A percentile compares a stretch with the other conserved stretches of the same genome.
These are phyloP conservation scores for Prunella vulgaris DNA, from an alignment of 257 asterid genomes.

Conservation along the genomic window DNA sequence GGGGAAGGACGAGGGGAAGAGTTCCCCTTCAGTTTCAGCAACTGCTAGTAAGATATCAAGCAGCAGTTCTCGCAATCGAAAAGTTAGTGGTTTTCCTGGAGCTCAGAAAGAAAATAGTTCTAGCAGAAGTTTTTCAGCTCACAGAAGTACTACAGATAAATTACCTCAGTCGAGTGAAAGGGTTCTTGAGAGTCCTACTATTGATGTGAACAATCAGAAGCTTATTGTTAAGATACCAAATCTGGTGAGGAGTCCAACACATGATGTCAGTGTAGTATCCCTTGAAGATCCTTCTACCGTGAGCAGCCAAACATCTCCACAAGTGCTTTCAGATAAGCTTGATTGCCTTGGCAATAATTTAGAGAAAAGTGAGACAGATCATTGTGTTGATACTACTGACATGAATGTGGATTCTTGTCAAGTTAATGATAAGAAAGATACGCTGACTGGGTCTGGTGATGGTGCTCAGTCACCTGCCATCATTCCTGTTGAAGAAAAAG, in stretches of 20 bases:
- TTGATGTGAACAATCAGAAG: conserved; percentile 55
- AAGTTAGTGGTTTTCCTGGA: conserved; percentile 40
- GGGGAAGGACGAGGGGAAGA: conserved; percentile 61
- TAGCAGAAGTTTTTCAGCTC: conserved; percentile 38
- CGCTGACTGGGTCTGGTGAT: conserved; percentile 36
- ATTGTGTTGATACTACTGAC: conserved; percentile 34
- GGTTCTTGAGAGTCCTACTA: conserved; percentile 40
- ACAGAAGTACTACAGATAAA: conserved; percentile 48
- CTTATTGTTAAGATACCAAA: conserved; percentile 76
- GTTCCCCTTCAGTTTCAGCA: conserved; percentile 41
- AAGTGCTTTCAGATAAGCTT: conserved; percentile 38
- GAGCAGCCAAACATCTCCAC: conserved; percentile 60
- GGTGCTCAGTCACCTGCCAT: conserved; percentile 41
- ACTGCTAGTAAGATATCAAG: conserved; percentile 48
- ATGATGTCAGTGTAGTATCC: conserved; percentile 48
- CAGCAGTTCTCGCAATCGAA: conserved; percentile 45
- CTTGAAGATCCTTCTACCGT: conserved; percentile 42
- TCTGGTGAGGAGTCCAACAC: conserved; percentile 60
- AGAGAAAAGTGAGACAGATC: conserved; percentile 39
- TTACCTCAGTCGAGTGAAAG: conserved; percentile 48
- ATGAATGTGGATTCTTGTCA: conserved; percentile 29
- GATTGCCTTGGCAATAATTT: conserved; percentile 38
- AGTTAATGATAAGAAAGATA: conserved; percentile 45
- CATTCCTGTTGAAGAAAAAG: conserved; percentile 40
- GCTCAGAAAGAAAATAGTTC: conserved; percentile 49